Conservation (phyloP, 768 basidiomycete species). For the Porpolomopsis calyptriformis region DNA sequence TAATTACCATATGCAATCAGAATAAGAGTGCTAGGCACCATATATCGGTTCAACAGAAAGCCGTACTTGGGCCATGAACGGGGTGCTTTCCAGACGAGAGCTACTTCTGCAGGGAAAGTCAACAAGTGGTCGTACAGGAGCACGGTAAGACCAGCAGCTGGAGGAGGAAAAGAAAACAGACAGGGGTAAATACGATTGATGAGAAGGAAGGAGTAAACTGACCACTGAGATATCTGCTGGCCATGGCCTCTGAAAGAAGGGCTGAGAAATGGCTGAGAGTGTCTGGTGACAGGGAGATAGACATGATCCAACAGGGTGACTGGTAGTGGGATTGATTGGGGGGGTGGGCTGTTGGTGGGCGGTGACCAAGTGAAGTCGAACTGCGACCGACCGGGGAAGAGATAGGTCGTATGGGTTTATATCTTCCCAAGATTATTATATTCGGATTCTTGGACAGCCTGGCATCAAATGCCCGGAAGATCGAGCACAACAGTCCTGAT, state of each 20-base stretch:
- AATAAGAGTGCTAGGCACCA: conserved; percentile 18
- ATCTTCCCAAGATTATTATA: too few relatives aligned
- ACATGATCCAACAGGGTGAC: too few relatives aligned
- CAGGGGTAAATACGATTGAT: neutral
- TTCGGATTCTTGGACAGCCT: too few relatives aligned
- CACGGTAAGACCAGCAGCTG: conserved; percentile 22
- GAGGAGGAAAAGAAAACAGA: neutral
- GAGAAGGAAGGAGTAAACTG: neutral
- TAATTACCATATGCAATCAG: conserved; percentile 19
- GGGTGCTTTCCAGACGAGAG: conserved; percentile 10
- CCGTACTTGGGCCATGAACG: conserved; percentile 10
- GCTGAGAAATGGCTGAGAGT: neutral
- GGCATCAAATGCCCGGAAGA: too few relatives aligned
- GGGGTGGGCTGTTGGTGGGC: too few relatives aligned
- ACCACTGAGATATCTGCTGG: conserved; percentile 2
- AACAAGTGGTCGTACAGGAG: conserved; percentile 27
- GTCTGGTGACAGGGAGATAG: too few relatives aligned
- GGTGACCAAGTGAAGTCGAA: too few relatives aligned
- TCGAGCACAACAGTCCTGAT: too few relatives aligned
- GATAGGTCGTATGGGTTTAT: too few relatives aligned
- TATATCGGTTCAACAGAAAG: conserved; percentile 27
- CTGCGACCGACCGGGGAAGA: too few relatives aligned
- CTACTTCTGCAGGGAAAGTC: conserved; percentile 16
- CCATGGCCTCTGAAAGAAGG: neutral
- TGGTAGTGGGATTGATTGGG: too few relatives aligned